Conservation (phyloP, 2,329 filamentous ascomycete genomes). For the Verticillium zaregamsianum region DNA sequence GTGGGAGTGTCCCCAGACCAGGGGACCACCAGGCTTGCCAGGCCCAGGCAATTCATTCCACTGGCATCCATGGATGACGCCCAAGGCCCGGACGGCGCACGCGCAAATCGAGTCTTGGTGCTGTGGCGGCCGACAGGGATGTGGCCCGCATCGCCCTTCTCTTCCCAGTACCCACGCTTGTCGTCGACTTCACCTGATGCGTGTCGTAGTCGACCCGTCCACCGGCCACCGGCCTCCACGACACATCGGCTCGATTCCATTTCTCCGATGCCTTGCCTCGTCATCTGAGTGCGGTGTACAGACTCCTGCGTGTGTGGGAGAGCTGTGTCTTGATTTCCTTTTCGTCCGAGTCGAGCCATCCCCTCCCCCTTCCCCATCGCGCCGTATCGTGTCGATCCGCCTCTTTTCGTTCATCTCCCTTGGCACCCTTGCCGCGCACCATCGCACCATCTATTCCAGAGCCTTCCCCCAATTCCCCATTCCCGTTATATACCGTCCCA, state of each 20-base stretch:
- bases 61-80: conserved; percentile 3
- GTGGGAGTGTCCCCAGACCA: background rate
- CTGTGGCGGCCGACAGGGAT: conserved; percentile 4
- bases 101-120: conserved; percentile 4
- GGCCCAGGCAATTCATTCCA: conserved; percentile 1
- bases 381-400: background rate
- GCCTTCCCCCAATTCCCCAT: background rate
- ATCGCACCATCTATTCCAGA: background rate
- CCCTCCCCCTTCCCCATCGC: background rate
- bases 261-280: background rate
- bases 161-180: background rate
- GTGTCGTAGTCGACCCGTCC: background rate
- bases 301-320: background rate
- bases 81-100: background rate
- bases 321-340: background rate
- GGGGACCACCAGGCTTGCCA: background rate
- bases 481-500: background rate
- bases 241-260: background rate
- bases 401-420: background rate
- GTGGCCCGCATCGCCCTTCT: conserved; percentile 1
- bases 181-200: background rate
- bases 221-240: background rate
- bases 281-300: background rate
- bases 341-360: conserved; percentile 1
- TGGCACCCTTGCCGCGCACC: background rate